Evolutionary conservation across 805 yeast genomes (phyloP).

Genomic region (Kodamaea kaohsiungensis): DNA sequence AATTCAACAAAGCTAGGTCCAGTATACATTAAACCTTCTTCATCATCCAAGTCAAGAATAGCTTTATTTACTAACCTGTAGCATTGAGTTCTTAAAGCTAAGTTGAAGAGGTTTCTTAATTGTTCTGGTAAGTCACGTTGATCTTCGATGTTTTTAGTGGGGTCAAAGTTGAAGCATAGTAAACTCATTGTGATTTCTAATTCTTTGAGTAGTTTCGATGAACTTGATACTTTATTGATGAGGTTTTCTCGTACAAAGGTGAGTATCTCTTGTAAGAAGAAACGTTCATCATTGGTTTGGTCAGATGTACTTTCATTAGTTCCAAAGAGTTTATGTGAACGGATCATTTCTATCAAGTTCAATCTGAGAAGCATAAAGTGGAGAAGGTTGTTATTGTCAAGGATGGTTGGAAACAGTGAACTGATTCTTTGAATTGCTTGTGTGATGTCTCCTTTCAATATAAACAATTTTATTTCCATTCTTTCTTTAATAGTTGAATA

Average conservation of each 20-base stretch:
- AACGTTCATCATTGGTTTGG: slow-evolving; percentile 30
- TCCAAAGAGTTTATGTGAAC: slow-evolving; percentile 41
- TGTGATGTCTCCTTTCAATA: slow-evolving; percentile 61
- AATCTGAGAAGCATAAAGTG: slow-evolving; percentile 74
- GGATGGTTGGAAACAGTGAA: slow-evolving; percentile 59
- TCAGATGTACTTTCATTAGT: neutral
- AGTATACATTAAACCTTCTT: slow-evolving; percentile 15
- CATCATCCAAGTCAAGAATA: slow-evolving; percentile 43
- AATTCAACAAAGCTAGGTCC: slow-evolving; percentile 24
- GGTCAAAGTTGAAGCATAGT: slow-evolving; percentile 52
- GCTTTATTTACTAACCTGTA: slow-evolving; percentile 71
- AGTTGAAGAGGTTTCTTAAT: slow-evolving; percentile 55
- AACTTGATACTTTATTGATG: slow-evolving; percentile 60
- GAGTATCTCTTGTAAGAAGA: slow-evolving; percentile 55
- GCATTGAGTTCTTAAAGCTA: slow-evolving; percentile 62
- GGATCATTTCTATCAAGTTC: slow-evolving; percentile 78
- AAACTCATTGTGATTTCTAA: slow-evolving; percentile 84
- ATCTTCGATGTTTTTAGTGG: slow-evolving; percentile 31
- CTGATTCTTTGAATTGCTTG: slow-evolving; percentile 58
- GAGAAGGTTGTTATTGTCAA: slow-evolving; percentile 62
- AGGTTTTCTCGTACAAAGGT: slow-evolving; percentile 62
- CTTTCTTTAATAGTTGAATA: slow-evolving; percentile 54
- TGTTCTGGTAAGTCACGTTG: slow-evolving; percentile 53
- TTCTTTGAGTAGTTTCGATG: slow-evolving; percentile 62
- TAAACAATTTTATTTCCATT: slow-evolving; percentile 50